Conservation (phyloP, 2,329 filamentous ascomycete genomes). For the Akanthomyces uredinophilus region DNA sequence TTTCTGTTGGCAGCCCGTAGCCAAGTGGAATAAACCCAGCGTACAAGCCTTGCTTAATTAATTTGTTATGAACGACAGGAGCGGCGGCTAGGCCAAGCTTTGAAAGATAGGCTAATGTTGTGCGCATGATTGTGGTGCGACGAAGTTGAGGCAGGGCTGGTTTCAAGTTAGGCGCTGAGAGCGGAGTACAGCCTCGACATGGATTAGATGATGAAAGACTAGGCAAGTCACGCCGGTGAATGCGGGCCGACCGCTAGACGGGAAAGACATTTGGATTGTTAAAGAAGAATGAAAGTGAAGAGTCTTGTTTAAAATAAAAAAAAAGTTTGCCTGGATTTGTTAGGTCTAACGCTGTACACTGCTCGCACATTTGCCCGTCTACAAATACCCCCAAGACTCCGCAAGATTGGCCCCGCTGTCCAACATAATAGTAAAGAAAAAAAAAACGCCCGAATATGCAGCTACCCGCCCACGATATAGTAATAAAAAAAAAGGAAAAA, state of each 20-base stretch:
- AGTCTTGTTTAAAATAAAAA: too few species aligned
- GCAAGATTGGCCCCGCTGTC: not conserved
- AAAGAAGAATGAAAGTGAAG: not conserved
- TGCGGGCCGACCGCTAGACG: not conserved
- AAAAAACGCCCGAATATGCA: constrained; percentile 12
- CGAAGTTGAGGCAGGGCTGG: not conserved
- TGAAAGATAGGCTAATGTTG: not conserved
- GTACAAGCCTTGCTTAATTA: not conserved
- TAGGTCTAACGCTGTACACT: constrained; percentile 1
- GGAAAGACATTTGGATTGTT: not conserved
- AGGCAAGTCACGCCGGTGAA: not conserved
- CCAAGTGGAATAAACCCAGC: not conserved
- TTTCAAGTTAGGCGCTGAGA: constrained; percentile 7
- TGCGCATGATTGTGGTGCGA: not conserved
- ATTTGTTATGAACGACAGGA: not conserved
- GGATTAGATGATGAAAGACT: not conserved
- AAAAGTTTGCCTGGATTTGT: not conserved
- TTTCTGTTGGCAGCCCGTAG: not conserved
- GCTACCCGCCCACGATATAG: not conserved
- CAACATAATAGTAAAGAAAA: not conserved
- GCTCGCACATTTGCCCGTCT: constrained; percentile 1
- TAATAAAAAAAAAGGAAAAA: constrained; percentile 6
- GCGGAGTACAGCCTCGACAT: not conserved
- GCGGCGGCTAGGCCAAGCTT: not conserved
- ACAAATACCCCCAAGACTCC: constrained; percentile 1